Evolutionary conservation across 768 basidiomycete species (phyloP).

Genomic region (Suillus placidus): DNA sequence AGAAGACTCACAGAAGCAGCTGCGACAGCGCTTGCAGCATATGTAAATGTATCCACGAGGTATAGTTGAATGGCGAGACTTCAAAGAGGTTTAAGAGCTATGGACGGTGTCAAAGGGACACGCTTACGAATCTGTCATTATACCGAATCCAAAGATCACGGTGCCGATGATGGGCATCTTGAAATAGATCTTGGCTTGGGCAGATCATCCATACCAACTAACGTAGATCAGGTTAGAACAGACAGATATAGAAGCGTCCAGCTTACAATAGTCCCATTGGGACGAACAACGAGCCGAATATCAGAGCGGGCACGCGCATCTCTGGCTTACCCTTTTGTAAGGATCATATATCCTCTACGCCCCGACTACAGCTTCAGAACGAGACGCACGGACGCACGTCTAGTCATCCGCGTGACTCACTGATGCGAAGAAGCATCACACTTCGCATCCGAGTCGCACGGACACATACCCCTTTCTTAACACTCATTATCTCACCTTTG

Average conservation of each 20-base stretch:
- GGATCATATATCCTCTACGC: too few relatives aligned
- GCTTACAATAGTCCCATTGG: conserved; percentile 72
- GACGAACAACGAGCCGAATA: conserved; percentile 64
- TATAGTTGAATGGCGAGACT: conserved; percentile 70
- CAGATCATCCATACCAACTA: conserved; percentile 88
- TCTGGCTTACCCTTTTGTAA: conserved; percentile 63
- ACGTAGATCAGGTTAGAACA: conserved; percentile 1
- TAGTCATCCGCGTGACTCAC: too few relatives aligned
- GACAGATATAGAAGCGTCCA: neutral
- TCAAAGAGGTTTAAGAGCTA: conserved; percentile 4
- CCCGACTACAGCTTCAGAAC: too few relatives aligned
- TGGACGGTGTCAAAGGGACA: conserved; percentile 2
- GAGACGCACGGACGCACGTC: too few relatives aligned
- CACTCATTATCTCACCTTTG: too few relatives aligned
- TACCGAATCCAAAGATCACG: conserved; percentile 59
- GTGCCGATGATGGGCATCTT: conserved; percentile 74
- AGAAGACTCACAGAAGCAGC: conserved; percentile 56
- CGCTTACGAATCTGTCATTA: conserved; percentile 63
- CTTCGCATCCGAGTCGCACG: too few relatives aligned
- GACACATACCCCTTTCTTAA: too few relatives aligned
- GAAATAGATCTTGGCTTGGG: conserved; percentile 65
- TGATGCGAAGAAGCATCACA: too few relatives aligned
- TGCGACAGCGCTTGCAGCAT: conserved; percentile 65
- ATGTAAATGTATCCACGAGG: conserved; percentile 70
- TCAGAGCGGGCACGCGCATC: conserved; percentile 45